Base-by-base conservation (phyloP, 257 asterid species). In the Gentiana straminea region DNA sequence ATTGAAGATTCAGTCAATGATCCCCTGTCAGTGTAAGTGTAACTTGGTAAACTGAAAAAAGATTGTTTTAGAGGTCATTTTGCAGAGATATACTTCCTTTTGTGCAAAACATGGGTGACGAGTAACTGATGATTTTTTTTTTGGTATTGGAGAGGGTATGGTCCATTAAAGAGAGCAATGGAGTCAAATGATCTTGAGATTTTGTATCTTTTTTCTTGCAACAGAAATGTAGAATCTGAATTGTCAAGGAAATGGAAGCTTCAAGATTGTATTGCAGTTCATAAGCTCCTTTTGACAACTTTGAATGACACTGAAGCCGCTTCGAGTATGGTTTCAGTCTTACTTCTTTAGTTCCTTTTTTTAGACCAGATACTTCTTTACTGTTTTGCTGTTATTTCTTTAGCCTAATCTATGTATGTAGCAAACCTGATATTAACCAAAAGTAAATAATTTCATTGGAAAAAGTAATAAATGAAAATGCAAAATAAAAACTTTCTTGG, bases 271-370 rank as follows among this genome's bases (percentile, higher is more conserved):
- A 70, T 81, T 43, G 67, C 80, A 41, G 83, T 83, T 71, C 98
- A 87, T 81, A 73, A 68, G 67, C 78, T 83, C 56, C 76, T 91
- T 13, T 78, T 52, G 55, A 75, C 63, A 24, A 64, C 70, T 73
- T 74, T 91, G 57, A 64, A 43, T 55, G 93, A 79, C 70, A 75
- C 75, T 13, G 82, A 79, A 67, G 94, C 96, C 52, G 95, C 98
- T 51, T 76, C 78, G 63, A 81, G 98, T 91, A 68, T 66, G 85
- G 24, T 66, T 51, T 57, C 34, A 3, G 8, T 34, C 41, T 47
- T 49, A 32, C 33, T 7, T 41, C 49, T 50, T 52, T 33, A 12
- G 59, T 48, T 59, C 3, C 15, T 38, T 49, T 59, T 35, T 51
- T 33, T 24, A 8, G 47, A 15, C 35, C 35, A 24, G 52, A 39